A percentile compares a stretch with the other conserved stretches of the same genome.
phyloP scores from a whole-genome alignment of 1,284 basidiomycete genomes.

The Tylopilus orsonianus region DNA sequence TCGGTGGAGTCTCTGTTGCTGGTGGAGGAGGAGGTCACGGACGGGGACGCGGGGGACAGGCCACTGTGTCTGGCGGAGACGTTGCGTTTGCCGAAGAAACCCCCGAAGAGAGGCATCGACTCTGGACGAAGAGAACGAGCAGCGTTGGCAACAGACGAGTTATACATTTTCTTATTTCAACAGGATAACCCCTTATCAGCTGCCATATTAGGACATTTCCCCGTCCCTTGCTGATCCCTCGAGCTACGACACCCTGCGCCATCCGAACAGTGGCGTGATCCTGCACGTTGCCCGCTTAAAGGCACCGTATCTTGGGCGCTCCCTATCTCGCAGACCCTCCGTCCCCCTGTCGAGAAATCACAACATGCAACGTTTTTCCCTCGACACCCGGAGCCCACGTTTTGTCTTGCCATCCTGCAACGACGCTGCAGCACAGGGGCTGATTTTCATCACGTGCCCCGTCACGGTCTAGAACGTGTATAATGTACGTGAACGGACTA shows the following conservation, averaged over 20 bases:
- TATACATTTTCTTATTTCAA: constrained; percentile 8
- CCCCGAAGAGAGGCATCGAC: constrained; percentile 32
- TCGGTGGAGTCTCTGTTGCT: constrained; percentile 37
- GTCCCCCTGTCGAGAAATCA: neutral
- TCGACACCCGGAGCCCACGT: neutral
- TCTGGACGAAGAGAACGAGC: neutral
- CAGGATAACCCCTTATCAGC: constrained; percentile 18
- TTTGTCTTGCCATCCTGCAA: neutral
- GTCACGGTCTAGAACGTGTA: neutral
- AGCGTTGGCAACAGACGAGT: too few relatives aligned
- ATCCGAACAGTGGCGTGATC: neutral
- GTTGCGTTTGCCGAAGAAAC: constrained; percentile 28
- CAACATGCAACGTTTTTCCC: neutral
- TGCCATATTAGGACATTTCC: neutral
- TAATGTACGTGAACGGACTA: too few relatives aligned
- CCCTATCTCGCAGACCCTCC: too few relatives aligned
- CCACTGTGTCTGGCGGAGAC: neutral
- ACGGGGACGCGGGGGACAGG: constrained; percentile 37
- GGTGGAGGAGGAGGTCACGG: constrained; percentile 22
- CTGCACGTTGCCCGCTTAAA: neutral
- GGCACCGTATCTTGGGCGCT: neutral
- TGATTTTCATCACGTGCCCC: constrained; percentile 21
- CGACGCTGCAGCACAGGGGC: constrained; percentile 5
- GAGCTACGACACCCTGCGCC: neutral
- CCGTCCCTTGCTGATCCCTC: constrained; percentile 10